Evolutionary conservation across 163 green algal genomes (phyloP).

Genomic region (Prototheca wickerhamii): DNA sequence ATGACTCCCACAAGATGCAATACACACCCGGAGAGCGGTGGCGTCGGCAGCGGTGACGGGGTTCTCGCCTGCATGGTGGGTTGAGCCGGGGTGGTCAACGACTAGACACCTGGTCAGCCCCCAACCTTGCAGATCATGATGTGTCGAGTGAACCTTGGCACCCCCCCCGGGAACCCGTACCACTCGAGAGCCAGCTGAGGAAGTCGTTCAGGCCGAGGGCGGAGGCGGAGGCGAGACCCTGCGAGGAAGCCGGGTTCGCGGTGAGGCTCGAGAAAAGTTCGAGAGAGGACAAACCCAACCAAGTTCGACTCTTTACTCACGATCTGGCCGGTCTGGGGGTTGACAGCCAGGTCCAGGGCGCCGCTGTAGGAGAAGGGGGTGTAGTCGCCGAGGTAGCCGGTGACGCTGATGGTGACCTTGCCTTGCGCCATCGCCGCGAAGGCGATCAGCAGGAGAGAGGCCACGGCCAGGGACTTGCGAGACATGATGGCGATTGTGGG

Average conservation of each 20-base stretch:
- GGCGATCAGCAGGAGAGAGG: background rate
- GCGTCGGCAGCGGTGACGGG: background rate
- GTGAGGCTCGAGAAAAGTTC: too few species aligned
- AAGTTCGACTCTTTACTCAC: too few species aligned
- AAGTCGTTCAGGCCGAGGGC: background rate
- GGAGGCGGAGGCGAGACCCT: background rate
- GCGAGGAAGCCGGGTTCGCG: too few species aligned
- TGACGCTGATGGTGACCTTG: background rate
- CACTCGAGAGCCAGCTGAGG: background rate
- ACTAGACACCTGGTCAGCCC: too few species aligned
- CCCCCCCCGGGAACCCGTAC: too few species aligned
- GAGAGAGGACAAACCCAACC: too few species aligned
- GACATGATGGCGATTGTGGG: too few species aligned
- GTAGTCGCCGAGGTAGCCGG: background rate
- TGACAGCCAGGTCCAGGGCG: background rate
- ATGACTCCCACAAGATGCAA: background rate
- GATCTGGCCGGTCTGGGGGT: background rate
- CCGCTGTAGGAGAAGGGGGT: background rate
- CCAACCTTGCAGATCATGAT: too few species aligned
- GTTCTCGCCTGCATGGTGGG: background rate
- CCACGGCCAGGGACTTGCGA: background rate
- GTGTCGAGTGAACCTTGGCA: too few species aligned
- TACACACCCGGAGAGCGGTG: background rate
- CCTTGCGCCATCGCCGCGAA: background rate
- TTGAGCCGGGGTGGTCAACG: background rate